These are phyloP conservation scores for Monsonia emarginata DNA, from an alignment of 441 rosid species.

Conservation along the genomic window DNA sequence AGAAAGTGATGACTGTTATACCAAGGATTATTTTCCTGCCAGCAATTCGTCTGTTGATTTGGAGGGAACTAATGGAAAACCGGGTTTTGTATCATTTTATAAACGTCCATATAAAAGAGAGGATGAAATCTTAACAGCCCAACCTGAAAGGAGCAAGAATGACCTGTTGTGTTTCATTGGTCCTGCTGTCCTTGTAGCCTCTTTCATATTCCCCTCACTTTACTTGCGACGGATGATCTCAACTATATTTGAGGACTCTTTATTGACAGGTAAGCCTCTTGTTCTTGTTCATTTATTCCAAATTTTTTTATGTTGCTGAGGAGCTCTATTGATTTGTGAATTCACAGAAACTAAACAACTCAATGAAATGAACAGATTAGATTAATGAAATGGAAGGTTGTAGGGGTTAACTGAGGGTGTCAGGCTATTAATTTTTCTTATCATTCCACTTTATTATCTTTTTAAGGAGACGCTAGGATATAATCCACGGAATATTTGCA, in stretches of 20 bases:
- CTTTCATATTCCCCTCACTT: conserved; percentile 79
- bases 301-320: background rate
- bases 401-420: background rate
- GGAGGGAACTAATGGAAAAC: conserved; percentile 53
- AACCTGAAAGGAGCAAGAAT: conserved; percentile 33
- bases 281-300: background rate
- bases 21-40: conserved; percentile 29
- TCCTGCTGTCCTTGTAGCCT: conserved; percentile 81
- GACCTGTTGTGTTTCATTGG: conserved; percentile 68
- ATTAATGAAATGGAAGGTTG: background rate
- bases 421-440: background rate
- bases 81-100: conserved; percentile 75
- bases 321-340: conserved; percentile 3
- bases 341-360: background rate
- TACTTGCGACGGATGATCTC: conserved; percentile 67
- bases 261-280: conserved; percentile 57
- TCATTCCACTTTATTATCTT: background rate
- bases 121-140: conserved; percentile 21
- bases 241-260: conserved; percentile 74
- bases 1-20: conserved; percentile 19
- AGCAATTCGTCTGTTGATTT: conserved; percentile 27
- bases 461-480: background rate
- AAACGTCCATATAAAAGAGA: conserved; percentile 42
- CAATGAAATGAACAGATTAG: background rate
- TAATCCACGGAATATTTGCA: background rate